Percentiles rank a stretch among this genome's conserved stretches.
These are phyloP conservation scores for Sherardia arvensis DNA, from an alignment of 257 asterid genomes.

Conservation along the genomic window DNA sequence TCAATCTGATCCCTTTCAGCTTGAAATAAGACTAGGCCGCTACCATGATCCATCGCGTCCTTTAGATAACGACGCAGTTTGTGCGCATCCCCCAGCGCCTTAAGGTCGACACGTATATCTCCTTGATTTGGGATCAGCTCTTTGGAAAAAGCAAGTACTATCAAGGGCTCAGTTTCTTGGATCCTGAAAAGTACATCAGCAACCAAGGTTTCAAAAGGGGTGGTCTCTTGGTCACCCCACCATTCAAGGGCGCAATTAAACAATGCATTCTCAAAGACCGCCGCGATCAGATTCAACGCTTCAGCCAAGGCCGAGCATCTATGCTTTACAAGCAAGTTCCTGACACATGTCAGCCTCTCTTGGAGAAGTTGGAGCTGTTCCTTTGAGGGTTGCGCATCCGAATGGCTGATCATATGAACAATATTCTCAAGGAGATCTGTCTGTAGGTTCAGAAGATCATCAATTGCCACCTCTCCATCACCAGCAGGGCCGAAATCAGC, in stretches of 20 bases:
- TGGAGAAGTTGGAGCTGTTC: background rate
- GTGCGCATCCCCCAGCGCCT: background rate
- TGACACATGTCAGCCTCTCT: background rate
- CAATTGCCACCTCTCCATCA: background rate
- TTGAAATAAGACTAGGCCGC: background rate
- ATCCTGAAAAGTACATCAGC: background rate
- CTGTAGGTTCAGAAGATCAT: background rate
- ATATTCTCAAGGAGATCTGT: background rate
- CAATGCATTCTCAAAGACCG: background rate
- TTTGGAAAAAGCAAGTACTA: background rate
- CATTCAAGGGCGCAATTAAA: background rate
- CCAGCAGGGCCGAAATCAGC: background rate
- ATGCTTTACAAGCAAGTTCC: background rate
- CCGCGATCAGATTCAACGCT: background rate
- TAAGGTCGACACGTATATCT: background rate
- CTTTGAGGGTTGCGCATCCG: background rate
- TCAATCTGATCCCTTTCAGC: background rate
- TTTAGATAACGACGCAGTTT: background rate
- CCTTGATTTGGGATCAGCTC: background rate
- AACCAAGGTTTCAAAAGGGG: background rate
- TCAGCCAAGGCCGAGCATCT: background rate
- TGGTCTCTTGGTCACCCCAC: background rate
- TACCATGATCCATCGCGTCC: background rate
- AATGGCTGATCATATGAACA: background rate
- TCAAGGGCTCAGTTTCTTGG: background rate